A percentile compares a stretch with the other conserved stretches of the same genome.
Conservation (phyloP, 345 rosid species). For the Corymbia maculata region DNA sequence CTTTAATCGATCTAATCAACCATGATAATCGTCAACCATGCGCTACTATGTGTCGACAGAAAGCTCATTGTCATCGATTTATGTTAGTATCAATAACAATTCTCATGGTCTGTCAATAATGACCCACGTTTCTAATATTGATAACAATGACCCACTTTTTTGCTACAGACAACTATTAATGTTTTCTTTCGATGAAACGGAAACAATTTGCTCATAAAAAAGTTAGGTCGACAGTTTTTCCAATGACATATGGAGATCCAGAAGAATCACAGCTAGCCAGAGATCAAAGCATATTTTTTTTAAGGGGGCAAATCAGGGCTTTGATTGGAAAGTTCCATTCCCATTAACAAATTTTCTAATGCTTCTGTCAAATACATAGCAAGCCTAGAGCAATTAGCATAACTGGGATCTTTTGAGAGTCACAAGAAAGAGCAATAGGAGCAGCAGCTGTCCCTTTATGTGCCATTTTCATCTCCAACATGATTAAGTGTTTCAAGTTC, state of each 20-base stretch:
- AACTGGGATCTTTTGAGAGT: background rate
- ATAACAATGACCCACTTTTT: background rate
- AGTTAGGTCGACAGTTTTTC: background rate
- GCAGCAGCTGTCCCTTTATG: background rate
- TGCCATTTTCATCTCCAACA: background rate
- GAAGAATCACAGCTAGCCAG: background rate
- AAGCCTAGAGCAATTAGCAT: background rate
- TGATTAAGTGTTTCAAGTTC: background rate
- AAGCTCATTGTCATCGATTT: accelerated
- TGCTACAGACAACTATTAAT: background rate
- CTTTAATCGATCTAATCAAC: background rate
- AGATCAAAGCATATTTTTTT: background rate
- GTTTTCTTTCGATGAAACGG: background rate
- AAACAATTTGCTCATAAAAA: background rate
- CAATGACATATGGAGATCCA: background rate
- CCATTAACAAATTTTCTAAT: background rate
- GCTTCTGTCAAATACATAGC: background rate
- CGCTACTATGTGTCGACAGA: background rate
- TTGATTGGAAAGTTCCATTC: background rate
- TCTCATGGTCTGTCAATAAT: background rate
- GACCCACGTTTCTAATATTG: background rate
- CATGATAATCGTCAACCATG: background rate
- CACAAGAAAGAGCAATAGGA: background rate
- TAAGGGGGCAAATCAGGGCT: background rate
- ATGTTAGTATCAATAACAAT: background rate